Conservation (phyloP, 2,329 filamentous ascomycete genomes). For the Alternaria angustiovoidea region DNA sequence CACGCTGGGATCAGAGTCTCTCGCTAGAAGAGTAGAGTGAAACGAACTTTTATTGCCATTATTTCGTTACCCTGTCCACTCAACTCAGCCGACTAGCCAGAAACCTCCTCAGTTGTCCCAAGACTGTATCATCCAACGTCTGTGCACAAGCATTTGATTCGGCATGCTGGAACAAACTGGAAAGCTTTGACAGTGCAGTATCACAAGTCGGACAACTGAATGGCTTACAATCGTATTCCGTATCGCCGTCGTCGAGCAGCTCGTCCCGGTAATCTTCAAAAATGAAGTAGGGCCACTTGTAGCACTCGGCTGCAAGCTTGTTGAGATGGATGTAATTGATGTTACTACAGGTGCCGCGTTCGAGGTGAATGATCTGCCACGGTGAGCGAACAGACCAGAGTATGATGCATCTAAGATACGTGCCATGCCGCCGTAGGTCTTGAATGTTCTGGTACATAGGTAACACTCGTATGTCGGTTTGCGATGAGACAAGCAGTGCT, state of each 20-base stretch:
- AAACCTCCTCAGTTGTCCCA: neutral
- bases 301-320: neutral
- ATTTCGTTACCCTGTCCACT: neutral
- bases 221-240: neutral
- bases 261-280: neutral
- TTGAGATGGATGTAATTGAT: neutral
- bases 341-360: neutral
- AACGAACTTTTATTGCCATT: neutral
- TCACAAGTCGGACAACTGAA: constrained; percentile 7
- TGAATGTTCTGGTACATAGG: neutral
- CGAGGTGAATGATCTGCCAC: constrained; percentile 6
- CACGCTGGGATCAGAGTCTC: too few relatives aligned
- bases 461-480: neutral
- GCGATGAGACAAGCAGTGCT: neutral
- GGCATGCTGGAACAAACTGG: constrained; percentile 16
- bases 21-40: too few relatives aligned
- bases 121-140: neutral
- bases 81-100: neutral
- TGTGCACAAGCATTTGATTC: constrained; percentile 14
- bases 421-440: constrained; percentile 11
- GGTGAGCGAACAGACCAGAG: neutral
- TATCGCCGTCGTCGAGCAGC: neutral
- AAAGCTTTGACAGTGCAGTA: constrained; percentile 1
- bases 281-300: neutral
- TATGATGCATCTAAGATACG: too few relatives aligned